These are phyloP conservation scores for Biancaea sappan DNA, from an alignment of 306 rosid genomes.

Conservation along the genomic window DNA sequence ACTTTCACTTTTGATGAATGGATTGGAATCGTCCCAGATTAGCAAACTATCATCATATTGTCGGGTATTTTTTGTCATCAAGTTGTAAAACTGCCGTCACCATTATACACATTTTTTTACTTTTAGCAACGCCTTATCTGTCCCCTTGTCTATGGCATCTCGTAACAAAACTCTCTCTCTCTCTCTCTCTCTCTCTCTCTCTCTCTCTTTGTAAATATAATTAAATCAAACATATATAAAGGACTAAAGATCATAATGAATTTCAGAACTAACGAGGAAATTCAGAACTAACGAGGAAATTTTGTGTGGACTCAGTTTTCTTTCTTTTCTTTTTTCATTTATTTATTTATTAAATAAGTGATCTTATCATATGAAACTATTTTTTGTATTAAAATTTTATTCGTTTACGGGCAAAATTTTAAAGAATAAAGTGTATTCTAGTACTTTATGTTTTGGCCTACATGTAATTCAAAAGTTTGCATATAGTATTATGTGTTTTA, in stretches of 20 bases:
- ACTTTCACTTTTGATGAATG: conserved; percentile 30
- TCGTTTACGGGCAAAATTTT: no score
- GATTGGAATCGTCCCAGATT: conserved; percentile 28
- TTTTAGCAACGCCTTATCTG: conserved; percentile 28
- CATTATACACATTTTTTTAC: conserved; percentile 6
- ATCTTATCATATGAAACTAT: no score
- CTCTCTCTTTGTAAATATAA: not conserved
- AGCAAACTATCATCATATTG: conserved; percentile 33
- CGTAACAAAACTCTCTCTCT: not conserved
- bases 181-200: not conserved
- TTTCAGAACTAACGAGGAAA: no score
- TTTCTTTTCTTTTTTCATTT: no score
- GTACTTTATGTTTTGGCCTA: no score
- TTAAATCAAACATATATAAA: not conserved
- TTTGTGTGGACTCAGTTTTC: no score
- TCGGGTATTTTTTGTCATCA: conserved; percentile 42
- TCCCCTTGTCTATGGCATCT: conserved; percentile 38
- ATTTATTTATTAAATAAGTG: no score
- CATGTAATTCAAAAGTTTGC: no score
- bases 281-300: no score
- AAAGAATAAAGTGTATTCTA: no score
- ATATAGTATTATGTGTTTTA: no score
- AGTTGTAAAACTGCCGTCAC: conserved; percentile 17
- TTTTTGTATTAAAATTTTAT: no score
- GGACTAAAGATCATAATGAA: conserved; percentile 5